These are phyloP conservation scores for Haplosporangium sp. DNA, from an alignment of 371 early-diverging fungal genomes.

Conservation along the genomic window DNA sequence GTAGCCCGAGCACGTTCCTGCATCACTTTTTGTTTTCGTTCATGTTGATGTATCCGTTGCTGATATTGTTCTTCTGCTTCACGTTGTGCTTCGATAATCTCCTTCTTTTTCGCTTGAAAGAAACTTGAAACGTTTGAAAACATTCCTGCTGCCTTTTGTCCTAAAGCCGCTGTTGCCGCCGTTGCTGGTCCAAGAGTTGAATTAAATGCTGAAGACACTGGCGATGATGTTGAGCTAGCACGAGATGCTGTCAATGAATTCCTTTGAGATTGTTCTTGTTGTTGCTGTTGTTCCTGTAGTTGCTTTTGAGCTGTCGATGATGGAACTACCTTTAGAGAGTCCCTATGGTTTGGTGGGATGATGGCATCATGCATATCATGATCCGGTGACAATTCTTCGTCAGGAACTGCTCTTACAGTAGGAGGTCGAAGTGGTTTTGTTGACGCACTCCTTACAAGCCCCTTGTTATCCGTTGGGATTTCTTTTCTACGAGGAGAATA, in stretches of 20 bases:
- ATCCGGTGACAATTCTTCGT: conserved; percentile 24
- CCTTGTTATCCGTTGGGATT: conserved; percentile 4
- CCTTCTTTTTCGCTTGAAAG: conserved; percentile 64
- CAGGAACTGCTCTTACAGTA: conserved; percentile 26
- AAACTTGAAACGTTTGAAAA: conserved; percentile 70
- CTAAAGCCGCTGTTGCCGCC: conserved; percentile 59
- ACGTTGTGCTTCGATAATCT: conserved; percentile 62
- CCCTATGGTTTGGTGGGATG: conserved; percentile 15
- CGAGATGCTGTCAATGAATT: conserved; percentile 11
- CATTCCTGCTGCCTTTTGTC: conserved; percentile 66
- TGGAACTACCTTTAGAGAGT: conserved; percentile 1
- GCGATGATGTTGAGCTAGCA: conserved; percentile 19
- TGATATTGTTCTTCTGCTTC: conserved; percentile 54
- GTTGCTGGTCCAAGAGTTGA: conserved; percentile 53
- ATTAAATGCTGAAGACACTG: conserved; percentile 22
- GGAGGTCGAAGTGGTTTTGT: conserved; percentile 17
- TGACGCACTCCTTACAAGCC: conserved; percentile 31
- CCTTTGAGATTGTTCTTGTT: not conserved
- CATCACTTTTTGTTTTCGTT: conserved; percentile 45
- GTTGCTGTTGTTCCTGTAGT: not conserved
- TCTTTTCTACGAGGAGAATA: conserved; percentile 23
- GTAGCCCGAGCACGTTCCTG: conserved; percentile 54
- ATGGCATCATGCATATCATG: conserved; percentile 34
- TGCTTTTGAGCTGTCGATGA: not conserved
- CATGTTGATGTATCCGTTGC: conserved; percentile 46